phyloP scores from a whole-genome alignment of 768 basidiomycete species.

The Leccinum truebloodii region DNA sequence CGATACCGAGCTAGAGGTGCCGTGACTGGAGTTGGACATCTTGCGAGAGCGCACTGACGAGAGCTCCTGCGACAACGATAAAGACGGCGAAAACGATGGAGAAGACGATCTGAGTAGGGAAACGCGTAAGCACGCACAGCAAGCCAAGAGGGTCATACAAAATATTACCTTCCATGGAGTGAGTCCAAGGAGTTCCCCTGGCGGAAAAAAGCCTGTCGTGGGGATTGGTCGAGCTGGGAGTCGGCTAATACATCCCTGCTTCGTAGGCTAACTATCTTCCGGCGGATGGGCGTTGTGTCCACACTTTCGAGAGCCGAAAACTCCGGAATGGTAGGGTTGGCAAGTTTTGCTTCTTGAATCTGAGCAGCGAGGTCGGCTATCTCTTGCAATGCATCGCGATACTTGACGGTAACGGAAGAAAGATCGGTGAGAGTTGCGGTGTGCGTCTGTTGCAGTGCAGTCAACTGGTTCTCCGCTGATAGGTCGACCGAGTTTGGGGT shows the following conservation, averaged over 20 bases:
- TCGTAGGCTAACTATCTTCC: constrained; percentile 54
- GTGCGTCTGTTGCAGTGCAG: constrained; percentile 79
- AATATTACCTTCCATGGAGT: constrained; percentile 76
- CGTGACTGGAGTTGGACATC: constrained; percentile 75
- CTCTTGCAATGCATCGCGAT: constrained; percentile 85
- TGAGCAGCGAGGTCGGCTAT: constrained; percentile 94
- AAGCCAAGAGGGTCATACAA: constrained; percentile 5
- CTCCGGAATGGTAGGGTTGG: constrained; percentile 47
- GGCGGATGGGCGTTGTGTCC: constrained; percentile 49
- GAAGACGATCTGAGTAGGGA: constrained; percentile 70
- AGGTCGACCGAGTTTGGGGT: constrained; percentile 37
- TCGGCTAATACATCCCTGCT: constrained; percentile 45
- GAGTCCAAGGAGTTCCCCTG: constrained; percentile 87
- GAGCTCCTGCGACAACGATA: constrained; percentile 97
- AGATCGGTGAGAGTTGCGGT: constrained; percentile 79
- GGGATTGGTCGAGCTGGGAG: constrained; percentile 52
- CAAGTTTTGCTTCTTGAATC: constrained; percentile 82
- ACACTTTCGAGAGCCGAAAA: constrained; percentile 39
- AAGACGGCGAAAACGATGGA: constrained; percentile 91
- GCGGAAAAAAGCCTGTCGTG: constrained; percentile 81
- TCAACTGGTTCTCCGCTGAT: constrained; percentile 59
- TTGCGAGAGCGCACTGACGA: constrained; percentile 87
- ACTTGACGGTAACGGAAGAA: constrained; percentile 76
- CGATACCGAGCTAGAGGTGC: constrained; percentile 67
- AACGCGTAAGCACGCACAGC: constrained; percentile 11